Evolutionary conservation across 2,329 filamentous ascomycete species (phyloP), one percentile per base, ranked within the genome.

Genomic region (Neonectria magnoliae): DNA sequence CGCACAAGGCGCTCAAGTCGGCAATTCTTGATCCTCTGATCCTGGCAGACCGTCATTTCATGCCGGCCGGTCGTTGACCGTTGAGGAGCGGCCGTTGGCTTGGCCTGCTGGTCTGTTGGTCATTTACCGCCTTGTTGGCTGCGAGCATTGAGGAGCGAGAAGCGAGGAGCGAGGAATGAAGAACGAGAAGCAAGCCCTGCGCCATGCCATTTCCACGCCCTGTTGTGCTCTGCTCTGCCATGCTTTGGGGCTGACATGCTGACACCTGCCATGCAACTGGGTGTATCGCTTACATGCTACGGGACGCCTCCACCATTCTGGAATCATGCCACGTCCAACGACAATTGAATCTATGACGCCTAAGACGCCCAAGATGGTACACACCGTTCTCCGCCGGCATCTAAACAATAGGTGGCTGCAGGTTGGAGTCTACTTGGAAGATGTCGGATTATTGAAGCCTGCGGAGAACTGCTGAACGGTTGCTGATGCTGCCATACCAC

Each of bases 191-290:
- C 48, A 38, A 48, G 27, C 45, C 54, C 50, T 45, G 54, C 52
- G 45, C 29, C 29, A 22, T 47, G 52, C 45, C 38, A 51, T 38
- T 45, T 41, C n/a, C 10, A 42, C n/a, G n/a, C 38, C 38, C n/a
- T 18, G 38, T 20, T 20, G n/a, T 20, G 9, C 16, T 42, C 38
- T 18, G 16, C n/a, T 42, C 38, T 20, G 38, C 38, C 38, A 42
- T 42, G n/a, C 22, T 50, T 22, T 44, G 54, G 55, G 47, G 61
- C 61, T 59, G 55, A 63, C 55, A 45, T 58, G 61, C 51, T 63
- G 61, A 59, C 50, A 54, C 47, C 41, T 56, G 60, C 44, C 53
- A 62, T 62, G 53, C 60, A 36, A 45, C 38, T 29, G 16, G 22
- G 25, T 18, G 53, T 53, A 54, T 60, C 47, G 47, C 51, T 36